Evolutionary conservation across 2,329 filamentous ascomycete genomes (phyloP).

Genomic region (Pseudohalonectria lignicola): DNA sequence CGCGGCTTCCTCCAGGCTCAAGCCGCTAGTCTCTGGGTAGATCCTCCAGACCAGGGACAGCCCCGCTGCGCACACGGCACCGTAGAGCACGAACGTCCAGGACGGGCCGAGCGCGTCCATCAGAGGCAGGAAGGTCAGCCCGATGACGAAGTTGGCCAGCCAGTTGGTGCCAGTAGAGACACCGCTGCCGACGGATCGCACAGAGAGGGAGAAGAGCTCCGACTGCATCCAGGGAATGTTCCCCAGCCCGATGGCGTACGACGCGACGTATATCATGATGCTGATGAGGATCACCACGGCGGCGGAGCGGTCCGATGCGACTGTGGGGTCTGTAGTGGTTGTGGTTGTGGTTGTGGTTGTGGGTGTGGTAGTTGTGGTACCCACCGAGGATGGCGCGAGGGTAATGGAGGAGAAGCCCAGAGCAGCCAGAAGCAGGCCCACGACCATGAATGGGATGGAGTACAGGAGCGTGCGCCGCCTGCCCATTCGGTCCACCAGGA

Average conservation of each 20-base stretch:
- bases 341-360: no score
- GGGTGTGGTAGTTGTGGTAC: no score
- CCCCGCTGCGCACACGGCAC: slow-evolving; percentile 54
- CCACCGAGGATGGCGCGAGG: slow-evolving; percentile 23
- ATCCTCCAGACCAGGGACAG: slow-evolving; percentile 61
- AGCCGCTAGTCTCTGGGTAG: slow-evolving; percentile 78
- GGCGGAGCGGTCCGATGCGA: slow-evolving; percentile 16
- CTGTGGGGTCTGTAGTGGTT: slow-evolving; percentile 2
- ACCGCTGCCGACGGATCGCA: slow-evolving; percentile 62
- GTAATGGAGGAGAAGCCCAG: slow-evolving; percentile 57
- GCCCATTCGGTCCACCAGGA: slow-evolving; percentile 69
- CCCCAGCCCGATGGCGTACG: slow-evolving; percentile 79
- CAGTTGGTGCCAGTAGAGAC: slow-evolving; percentile 75
- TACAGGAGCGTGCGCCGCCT: slow-evolving; percentile 69
- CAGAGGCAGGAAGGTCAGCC: slow-evolving; percentile 78
- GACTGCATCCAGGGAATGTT: slow-evolving; percentile 96
- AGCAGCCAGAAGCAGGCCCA: slow-evolving; percentile 60
- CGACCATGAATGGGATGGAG: slow-evolving; percentile 75
- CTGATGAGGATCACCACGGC: slow-evolving; percentile 55
- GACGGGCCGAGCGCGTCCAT: slow-evolving; percentile 65
- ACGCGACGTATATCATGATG: slow-evolving; percentile 73
- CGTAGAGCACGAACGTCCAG: slow-evolving; percentile 77
- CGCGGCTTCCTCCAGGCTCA: slow-evolving; percentile 72
- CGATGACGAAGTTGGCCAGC: slow-evolving; percentile 77
- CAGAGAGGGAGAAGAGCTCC: slow-evolving; percentile 73